Evolutionary conservation across 345 rosid genomes (phyloP).

Genomic region (rapeseed (Brassica napus)): DNA sequence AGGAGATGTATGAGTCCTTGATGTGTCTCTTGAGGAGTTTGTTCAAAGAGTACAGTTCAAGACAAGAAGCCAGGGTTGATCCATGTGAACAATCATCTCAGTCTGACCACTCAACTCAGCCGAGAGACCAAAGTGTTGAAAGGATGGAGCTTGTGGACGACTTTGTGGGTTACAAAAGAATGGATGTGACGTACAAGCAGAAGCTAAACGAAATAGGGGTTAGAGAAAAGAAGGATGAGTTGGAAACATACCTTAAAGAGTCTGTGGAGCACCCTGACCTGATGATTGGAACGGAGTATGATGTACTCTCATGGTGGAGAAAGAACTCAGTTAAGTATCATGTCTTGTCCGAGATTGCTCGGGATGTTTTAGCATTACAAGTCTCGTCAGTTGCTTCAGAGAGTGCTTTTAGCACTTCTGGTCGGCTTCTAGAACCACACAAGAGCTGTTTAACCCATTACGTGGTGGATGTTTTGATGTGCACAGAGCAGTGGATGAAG

Average conservation of each 20-base stretch:
- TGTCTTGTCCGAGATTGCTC: background rate
- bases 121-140: background rate
- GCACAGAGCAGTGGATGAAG: background rate
- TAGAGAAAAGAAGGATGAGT: background rate
- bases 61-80: background rate
- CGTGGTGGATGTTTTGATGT: background rate
- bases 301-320: background rate
- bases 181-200: background rate
- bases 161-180: background rate
- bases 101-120: background rate
- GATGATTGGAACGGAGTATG: background rate
- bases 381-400: no score
- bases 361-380: no score
- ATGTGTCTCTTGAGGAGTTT: no score
- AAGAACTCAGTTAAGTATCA: background rate
- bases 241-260: background rate
- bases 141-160: background rate
- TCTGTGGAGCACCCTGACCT: background rate
- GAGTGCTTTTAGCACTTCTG: no score
- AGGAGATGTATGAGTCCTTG: no score
- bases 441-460: background rate
- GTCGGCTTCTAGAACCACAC: no score
- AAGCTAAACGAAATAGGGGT: background rate
- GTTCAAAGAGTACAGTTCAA: no score
- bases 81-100: background rate